These are phyloP conservation scores for sunflower (Helianthus annuus) DNA, from an alignment of 129 eudicot species.

Conservation along the genomic window DNA sequence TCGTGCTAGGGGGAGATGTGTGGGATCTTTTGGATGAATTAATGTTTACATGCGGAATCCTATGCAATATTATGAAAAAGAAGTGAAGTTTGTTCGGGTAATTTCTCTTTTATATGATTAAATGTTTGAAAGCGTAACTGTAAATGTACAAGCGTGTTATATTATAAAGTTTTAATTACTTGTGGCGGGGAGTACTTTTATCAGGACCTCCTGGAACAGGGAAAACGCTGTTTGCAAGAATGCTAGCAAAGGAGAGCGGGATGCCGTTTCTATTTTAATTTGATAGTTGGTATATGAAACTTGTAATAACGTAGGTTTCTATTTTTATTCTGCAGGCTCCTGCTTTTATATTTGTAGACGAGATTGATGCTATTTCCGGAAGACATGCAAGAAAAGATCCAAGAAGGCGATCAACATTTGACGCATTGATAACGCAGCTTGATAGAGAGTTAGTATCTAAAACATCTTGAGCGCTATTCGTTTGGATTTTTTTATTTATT, in stretches of 20 bases:
- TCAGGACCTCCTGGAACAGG: conserved; percentile 99
- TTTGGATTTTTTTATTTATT: background rate
- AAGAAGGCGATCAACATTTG: conserved; percentile 75
- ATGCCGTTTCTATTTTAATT: conserved; percentile 57
- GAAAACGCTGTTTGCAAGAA: conserved; percentile 90
- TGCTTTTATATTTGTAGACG: conserved; percentile 89
- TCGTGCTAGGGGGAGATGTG: conserved; percentile 89
- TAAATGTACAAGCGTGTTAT: background rate
- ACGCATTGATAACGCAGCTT: conserved; percentile 79
- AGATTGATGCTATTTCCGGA: conserved; percentile 96
- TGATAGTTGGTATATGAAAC: background rate
- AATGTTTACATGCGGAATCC: conserved; percentile 92
- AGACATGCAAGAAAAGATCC: conserved; percentile 88
- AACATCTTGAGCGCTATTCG: background rate
- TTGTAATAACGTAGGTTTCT: background rate
- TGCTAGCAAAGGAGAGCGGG: conserved; percentile 93
- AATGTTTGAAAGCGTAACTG: background rate
- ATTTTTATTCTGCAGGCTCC: conserved; percentile 71
- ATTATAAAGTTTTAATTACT: conserved; percentile 3
- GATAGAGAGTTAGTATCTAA: conserved; percentile 87
- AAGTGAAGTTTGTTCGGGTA: conserved; percentile 96
- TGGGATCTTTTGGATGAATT: conserved; percentile 98
- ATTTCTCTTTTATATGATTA: background rate
- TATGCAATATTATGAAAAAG: conserved; percentile 80
- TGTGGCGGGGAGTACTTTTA: conserved; percentile 80